These are phyloP conservation scores for Phalaenopsis hybrid DNA, from an alignment of 116 monocot species.

Conservation along the genomic window DNA sequence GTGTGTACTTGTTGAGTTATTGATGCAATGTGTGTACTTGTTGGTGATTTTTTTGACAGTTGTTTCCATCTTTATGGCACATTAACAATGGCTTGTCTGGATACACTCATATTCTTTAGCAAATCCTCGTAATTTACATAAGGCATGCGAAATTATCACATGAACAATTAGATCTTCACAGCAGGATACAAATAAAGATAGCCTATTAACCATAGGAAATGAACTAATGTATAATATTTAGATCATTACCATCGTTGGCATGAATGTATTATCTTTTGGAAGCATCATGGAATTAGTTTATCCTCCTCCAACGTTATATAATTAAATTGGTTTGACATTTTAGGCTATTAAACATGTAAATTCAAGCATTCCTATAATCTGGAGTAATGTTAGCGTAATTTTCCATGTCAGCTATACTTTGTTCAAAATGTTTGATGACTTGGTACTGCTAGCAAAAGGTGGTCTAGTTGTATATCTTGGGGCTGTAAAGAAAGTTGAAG, in stretches of 20 bases:
- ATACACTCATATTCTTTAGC: not conserved
- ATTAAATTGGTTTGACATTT: not conserved
- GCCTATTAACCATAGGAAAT: not conserved
- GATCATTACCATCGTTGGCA: not conserved
- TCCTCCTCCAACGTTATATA: not conserved
- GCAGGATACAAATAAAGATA: not conserved
- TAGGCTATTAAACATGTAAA: not conserved
- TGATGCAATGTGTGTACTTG: no score
- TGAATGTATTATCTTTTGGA: not conserved
- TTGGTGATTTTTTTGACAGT: no score
- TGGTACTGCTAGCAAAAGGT: constrained; percentile 59
- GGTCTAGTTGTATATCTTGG: constrained; percentile 56
- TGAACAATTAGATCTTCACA: not conserved
- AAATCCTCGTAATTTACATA: not conserved
- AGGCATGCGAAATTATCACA: not conserved
- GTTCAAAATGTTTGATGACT: constrained; percentile 65
- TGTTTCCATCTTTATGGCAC: no score
- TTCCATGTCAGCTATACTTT: constrained; percentile 41
- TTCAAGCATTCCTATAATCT: not conserved
- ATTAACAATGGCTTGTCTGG: not conserved
- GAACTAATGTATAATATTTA: not conserved
- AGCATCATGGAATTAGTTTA: constrained; percentile 1
- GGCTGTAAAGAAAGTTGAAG: constrained; percentile 58
- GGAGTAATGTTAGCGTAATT: not conserved
- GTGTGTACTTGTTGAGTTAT: not conserved